phyloP scores from a whole-genome alignment of 2,329 filamentous ascomycete species.

The Ceratocystis eucalypticola region DNA sequence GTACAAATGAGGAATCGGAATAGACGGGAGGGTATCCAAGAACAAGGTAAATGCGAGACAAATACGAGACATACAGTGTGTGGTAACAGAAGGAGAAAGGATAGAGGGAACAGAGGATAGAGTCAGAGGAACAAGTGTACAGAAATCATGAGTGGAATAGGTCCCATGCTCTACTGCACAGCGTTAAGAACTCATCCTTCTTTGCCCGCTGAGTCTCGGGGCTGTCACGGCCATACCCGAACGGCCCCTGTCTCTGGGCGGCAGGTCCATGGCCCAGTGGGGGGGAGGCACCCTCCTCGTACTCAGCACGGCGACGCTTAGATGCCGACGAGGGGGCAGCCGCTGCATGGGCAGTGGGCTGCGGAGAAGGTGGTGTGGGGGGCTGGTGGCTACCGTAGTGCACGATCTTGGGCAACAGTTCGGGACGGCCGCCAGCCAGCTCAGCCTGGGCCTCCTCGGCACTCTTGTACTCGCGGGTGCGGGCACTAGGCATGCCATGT shows the following conservation, averaged over 20 bases:
- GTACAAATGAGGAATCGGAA: slow-evolving; percentile 5
- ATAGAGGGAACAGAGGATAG: not conserved
- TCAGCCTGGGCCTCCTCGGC: slow-evolving; percentile 92
- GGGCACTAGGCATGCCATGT: slow-evolving; percentile 40
- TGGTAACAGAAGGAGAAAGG: slow-evolving; percentile 17
- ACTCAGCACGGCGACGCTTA: slow-evolving; percentile 76
- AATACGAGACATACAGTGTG: slow-evolving; percentile 21
- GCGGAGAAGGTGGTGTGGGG: slow-evolving; percentile 75
- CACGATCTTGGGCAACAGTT: slow-evolving; percentile 81
- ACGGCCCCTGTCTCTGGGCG: slow-evolving; percentile 50
- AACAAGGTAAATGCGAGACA: slow-evolving; percentile 29
- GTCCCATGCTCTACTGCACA: slow-evolving; percentile 90
- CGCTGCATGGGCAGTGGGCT: slow-evolving; percentile 35
- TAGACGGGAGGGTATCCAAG: slow-evolving; percentile 9
- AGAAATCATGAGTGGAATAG: slow-evolving; percentile 70
- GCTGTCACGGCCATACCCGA: slow-evolving; percentile 68
- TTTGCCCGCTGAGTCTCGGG: slow-evolving; percentile 73
- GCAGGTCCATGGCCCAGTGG: slow-evolving; percentile 64
- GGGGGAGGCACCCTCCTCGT: slow-evolving; percentile 81
- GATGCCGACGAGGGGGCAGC: slow-evolving; percentile 36
- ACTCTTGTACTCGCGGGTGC: slow-evolving; percentile 79
- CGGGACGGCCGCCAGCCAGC: slow-evolving; percentile 78
- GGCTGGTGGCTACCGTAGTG: slow-evolving; percentile 93
- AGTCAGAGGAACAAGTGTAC: not conserved
- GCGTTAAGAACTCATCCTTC: slow-evolving; percentile 77